Base-by-base conservation (phyloP, 2,329 filamentous ascomycete genomes). In the Penicillium polonicum region DNA sequence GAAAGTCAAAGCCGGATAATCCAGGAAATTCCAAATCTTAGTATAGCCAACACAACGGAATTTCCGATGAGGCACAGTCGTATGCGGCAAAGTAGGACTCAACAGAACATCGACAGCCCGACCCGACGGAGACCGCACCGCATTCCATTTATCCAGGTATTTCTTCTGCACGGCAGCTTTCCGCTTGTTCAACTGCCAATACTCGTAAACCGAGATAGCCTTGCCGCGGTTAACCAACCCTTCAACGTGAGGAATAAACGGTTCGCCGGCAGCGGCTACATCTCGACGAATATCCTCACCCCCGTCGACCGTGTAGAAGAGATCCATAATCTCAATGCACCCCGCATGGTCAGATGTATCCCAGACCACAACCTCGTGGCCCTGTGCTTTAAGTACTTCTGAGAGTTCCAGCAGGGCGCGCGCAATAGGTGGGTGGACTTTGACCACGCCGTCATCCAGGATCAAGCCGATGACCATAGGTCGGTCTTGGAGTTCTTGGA, bases 151-250 rank as follows among this genome's bases (percentile, higher is more conserved):
- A 48, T 85, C 79, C 1, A 87, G 76, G 55, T 85, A 87, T 2
- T 72, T 75, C 57, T 85, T 80, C 60, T 86, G 83, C 4, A 79
- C 74, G 0, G 72, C 74, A 27, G 77, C 56, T 65, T 88, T 88
- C 27, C 78, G 76, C 59, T 76, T 83, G 71, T 88, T 88, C 7
- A 89, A 76, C 63, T 88, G 85, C 86, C 85, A 89, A 70, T 88
- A 89, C 5, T 85, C 77, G 57, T 84, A 87, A 0, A 88, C 84
- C 0, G 83, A 85, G 15, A 88, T 83, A 0, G 83, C 68, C 12
- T 77, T 62, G 2, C 78, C 82, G 0, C 78, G 75, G 51, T 83
- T 82, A 15, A 88, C 70, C 6, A 88, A 75, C 0, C 74, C 77
- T 64, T 86, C 77, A 0, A 88, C 84, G 54, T 85, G 82, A 0